Evolutionary conservation across 495 filamentous ascomycete genomes (phyloP).

Genomic region (Penicillium roqueforti): DNA sequence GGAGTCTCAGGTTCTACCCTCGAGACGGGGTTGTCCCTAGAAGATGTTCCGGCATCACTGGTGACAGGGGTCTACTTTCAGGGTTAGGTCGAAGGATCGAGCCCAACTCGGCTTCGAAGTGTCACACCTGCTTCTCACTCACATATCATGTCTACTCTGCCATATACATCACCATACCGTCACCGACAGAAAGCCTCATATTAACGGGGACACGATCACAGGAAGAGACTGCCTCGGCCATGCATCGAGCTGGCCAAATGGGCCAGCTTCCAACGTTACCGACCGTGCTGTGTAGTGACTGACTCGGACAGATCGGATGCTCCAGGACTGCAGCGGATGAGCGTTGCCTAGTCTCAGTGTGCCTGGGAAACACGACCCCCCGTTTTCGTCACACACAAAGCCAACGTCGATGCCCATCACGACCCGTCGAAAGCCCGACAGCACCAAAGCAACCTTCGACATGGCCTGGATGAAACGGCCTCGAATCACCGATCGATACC

Average conservation of each 20-base stretch:
- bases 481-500: not conserved
- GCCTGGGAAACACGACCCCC: not conserved
- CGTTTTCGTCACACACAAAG: not conserved
- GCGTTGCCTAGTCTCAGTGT: too few relatives aligned
- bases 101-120: not conserved
- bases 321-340: not conserved
- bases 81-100: not conserved
- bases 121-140: too few relatives aligned
- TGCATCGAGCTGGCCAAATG: not conserved
- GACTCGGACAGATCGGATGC: not conserved
- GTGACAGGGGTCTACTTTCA: not conserved
- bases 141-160: not conserved
- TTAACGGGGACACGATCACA: too few relatives aligned
- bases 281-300: not conserved
- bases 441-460: not conserved
- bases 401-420: not conserved
- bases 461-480: too few relatives aligned
- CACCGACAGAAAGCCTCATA: not conserved
- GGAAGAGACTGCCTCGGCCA: not conserved
- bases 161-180: not conserved
- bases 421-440: not conserved
- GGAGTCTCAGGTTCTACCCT: not conserved
- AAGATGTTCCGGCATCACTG: not conserved
- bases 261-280: not conserved
- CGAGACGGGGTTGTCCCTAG: not conserved